Conservation (phyloP, 1,139 yeast genomes). For the Yamadazyma trypodendri region DNA sequence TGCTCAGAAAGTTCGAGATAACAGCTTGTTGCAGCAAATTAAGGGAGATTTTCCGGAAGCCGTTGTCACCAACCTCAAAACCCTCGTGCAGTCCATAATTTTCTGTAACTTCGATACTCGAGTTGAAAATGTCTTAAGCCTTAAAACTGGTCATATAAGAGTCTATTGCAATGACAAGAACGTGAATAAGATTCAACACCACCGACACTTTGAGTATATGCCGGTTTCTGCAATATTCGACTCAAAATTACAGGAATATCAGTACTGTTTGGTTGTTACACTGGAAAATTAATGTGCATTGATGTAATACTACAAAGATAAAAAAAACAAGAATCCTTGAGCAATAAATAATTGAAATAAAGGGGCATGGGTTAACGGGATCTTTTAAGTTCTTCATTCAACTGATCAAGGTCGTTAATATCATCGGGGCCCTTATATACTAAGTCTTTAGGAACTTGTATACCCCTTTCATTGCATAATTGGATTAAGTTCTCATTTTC, state of each 20-base stretch:
- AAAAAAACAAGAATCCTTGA: background rate
- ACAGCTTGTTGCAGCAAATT: constrained; percentile 4
- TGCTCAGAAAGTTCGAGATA: constrained; percentile 22
- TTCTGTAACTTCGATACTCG: constrained; percentile 10
- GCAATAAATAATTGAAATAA: background rate
- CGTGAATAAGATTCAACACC: background rate
- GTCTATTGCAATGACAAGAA: constrained; percentile 10
- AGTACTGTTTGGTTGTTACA: constrained; percentile 23
- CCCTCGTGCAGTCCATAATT: constrained; percentile 8
- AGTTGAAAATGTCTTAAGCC: constrained; percentile 13
- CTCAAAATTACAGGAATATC: constrained; percentile 18
- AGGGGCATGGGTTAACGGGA: constrained; percentile 1
- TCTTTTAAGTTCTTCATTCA: constrained; percentile 10
- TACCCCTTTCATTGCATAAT: constrained; percentile 35
- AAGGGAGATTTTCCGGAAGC: constrained; percentile 5
- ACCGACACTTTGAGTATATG: constrained; percentile 19
- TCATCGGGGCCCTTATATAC: constrained; percentile 40
- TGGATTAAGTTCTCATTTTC: constrained; percentile 39
- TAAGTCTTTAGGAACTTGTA: constrained; percentile 38
- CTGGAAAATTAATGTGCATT: constrained; percentile 15
- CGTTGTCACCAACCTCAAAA: constrained; percentile 5
- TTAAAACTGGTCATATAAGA: constrained; percentile 6
- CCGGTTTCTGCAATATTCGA: constrained; percentile 27
- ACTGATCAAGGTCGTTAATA: constrained; percentile 14
- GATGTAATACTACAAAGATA: constrained; percentile 1